phyloP scores from a whole-genome alignment of 805 yeast species.

The Scheffersomyces ergatensis region DNA sequence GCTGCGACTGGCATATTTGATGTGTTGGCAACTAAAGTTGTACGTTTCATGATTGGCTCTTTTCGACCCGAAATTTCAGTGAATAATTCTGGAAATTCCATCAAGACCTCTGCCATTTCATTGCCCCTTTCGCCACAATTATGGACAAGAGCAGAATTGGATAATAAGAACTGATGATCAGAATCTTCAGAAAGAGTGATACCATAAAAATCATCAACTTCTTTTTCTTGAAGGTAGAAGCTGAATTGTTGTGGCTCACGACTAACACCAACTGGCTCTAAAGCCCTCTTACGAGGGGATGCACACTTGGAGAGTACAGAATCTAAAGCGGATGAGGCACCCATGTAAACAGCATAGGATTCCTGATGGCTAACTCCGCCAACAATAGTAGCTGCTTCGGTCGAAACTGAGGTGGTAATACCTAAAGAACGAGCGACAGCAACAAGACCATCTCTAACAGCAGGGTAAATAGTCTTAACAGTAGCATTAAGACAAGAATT shows the following conservation, averaged over 20 bases:
- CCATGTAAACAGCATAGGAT: constrained; percentile 14
- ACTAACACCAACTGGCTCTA: constrained; percentile 9
- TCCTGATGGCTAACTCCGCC: constrained; percentile 4
- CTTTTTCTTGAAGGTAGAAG: constrained; percentile 24
- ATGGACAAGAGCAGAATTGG: constrained; percentile 28
- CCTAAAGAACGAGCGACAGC: constrained; percentile 44
- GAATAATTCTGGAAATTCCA: constrained; percentile 98
- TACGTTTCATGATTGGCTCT: constrained; percentile 99
- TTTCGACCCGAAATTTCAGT: constrained; percentile 89
- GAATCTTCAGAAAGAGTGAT: constrained; percentile 36
- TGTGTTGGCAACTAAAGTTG: constrained; percentile 96
- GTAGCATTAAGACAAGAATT: constrained; percentile 16
- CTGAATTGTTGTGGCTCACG: constrained; percentile 21
- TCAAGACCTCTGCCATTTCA: constrained; percentile 98
- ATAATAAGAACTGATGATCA: constrained; percentile 43
- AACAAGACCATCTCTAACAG: constrained; percentile 33
- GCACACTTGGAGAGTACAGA: constrained; percentile 24
- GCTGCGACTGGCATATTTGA: constrained; percentile 99
- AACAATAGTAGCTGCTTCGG: constrained; percentile 11
- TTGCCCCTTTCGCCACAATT: constrained; percentile 92
- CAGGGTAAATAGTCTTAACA: constrained; percentile 25
- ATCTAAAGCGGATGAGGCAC: constrained; percentile 19
- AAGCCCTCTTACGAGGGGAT: constrained; percentile 11
- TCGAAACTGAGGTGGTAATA: constrained; percentile 28
- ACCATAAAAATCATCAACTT: constrained; percentile 40